These are phyloP conservation scores for Coemansia sp. DNA, from an alignment of 192 early-diverging fungal genomes.

Conservation along the genomic window DNA sequence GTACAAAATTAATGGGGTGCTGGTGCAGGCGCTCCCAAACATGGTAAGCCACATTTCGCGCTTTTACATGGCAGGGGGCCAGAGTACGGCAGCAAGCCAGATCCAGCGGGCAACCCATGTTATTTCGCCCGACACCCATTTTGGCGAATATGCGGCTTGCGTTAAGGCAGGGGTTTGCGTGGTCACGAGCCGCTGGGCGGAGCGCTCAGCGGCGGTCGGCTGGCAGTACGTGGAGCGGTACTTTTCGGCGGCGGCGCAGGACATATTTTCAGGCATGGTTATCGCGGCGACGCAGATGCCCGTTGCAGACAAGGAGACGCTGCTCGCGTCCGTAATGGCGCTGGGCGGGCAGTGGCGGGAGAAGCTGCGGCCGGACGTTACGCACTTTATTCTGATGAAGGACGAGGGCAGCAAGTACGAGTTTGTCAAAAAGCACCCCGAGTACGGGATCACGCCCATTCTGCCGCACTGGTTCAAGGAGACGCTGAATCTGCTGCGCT, in stretches of 20 bases:
- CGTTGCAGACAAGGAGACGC: conserved; percentile 31
- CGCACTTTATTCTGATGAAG: conserved; percentile 38
- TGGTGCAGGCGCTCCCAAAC: conserved; percentile 37
- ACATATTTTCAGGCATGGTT: conserved; percentile 52
- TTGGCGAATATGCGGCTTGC: conserved; percentile 45
- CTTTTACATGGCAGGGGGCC: conserved; percentile 18
- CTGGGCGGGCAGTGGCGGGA: conserved; percentile 52
- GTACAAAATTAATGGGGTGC: conserved; percentile 35
- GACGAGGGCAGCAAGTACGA: conserved; percentile 49
- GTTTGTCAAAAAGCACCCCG: conserved; percentile 38
- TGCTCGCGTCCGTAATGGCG: conserved; percentile 45
- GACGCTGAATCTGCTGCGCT: conserved; percentile 56
- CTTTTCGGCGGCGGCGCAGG: conserved; percentile 27
- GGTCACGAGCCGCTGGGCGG: conserved; percentile 46
- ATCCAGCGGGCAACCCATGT: conserved; percentile 29
- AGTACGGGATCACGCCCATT: conserved; percentile 58
- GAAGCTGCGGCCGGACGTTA: conserved; percentile 40
- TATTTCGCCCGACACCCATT: conserved; percentile 42
- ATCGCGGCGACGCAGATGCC: conserved; percentile 42
- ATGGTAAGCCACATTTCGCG: conserved; percentile 40
- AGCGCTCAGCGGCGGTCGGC: conserved; percentile 23
- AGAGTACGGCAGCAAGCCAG: neutral
- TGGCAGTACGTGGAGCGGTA: conserved; percentile 40
- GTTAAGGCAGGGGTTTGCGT: conserved; percentile 29
- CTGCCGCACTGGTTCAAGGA: conserved; percentile 76